Conservation (phyloP, 495 filamentous ascomycete genomes). For the Aspergillus leporis region DNA sequence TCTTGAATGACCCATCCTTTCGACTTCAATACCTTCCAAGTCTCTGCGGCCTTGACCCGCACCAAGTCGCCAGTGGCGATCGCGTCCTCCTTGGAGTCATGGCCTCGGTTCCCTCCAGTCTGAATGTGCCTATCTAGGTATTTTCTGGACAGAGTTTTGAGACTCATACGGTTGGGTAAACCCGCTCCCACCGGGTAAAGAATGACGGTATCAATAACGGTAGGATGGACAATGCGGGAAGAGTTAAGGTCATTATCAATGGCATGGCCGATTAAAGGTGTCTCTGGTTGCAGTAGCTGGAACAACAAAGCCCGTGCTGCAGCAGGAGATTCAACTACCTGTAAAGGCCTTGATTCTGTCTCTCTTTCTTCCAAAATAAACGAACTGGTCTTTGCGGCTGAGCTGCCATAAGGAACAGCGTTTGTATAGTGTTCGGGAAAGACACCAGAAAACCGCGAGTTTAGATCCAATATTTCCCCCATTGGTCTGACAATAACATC, state of each 20-base stretch:
- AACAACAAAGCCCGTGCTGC: constrained; percentile 74
- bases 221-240: constrained; percentile 77
- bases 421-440: constrained; percentile 68
- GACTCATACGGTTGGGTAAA: constrained; percentile 71
- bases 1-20: constrained; percentile 64
- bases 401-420: constrained; percentile 59
- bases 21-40: constrained; percentile 62
- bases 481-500: constrained; percentile 85
- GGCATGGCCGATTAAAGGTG: constrained; percentile 87
- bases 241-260: constrained; percentile 93
- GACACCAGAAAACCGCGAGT: constrained; percentile 86
- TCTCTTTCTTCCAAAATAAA: constrained; percentile 16
- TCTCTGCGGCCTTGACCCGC: constrained; percentile 59
- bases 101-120: constrained; percentile 65
- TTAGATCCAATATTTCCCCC: constrained; percentile 85
- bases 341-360: constrained; percentile 42
- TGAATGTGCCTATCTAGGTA: constrained; percentile 77
- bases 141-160: constrained; percentile 65
- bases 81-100: constrained; percentile 89
- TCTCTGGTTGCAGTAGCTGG: constrained; percentile 65
- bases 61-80: constrained; percentile 85
- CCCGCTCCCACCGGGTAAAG: constrained; percentile 77
- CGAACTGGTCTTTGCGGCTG: constrained; percentile 14
- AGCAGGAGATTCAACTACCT: constrained; percentile 68
- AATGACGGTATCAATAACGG: constrained; percentile 81